phyloP scores from a whole-genome alignment of 441 rosid genomes.

The Omphalea diandra region DNA sequence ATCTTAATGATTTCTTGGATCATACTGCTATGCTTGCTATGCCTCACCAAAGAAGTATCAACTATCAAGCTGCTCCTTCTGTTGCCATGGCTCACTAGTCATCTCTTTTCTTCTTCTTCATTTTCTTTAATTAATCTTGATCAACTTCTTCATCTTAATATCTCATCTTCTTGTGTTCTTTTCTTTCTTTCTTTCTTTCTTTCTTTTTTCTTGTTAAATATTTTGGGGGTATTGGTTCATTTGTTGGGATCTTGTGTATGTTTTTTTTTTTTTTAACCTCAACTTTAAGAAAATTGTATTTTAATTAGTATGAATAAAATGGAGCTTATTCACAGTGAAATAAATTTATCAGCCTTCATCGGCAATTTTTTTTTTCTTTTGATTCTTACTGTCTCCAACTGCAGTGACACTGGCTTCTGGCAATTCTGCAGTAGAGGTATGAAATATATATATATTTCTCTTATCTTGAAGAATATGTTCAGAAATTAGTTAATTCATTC shows the following conservation, averaged over 20 bases:
- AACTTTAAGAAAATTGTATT: slow-evolving; percentile 11
- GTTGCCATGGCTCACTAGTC: slow-evolving; percentile 77
- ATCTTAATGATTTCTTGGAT: slow-evolving; percentile 91
- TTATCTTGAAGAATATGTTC: background rate
- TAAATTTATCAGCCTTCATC: background rate
- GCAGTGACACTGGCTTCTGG: slow-evolving; percentile 14
- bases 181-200: background rate
- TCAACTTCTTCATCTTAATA: background rate
- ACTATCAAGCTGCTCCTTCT: slow-evolving; percentile 30
- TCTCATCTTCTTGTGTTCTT: background rate
- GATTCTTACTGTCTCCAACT: background rate
- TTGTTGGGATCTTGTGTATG: slow-evolving; percentile 18
- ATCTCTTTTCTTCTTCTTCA: slow-evolving; percentile 7
- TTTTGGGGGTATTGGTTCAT: slow-evolving; percentile 31
- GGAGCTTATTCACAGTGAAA: slow-evolving; percentile 6
- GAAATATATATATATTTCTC: background rate
- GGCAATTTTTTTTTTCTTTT: background rate
- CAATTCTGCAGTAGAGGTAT: slow-evolving; percentile 20
- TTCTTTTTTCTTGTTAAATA: slow-evolving; percentile 1
- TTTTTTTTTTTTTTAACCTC: background rate
- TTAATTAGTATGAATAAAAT: slow-evolving; percentile 30
- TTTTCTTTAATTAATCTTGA: background rate
- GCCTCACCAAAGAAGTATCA: slow-evolving; percentile 85
- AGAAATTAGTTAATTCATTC: background rate
- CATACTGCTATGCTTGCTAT: slow-evolving; percentile 91